Conservation (phyloP, 768 basidiomycete genomes). For the Astraeus odoratus region DNA sequence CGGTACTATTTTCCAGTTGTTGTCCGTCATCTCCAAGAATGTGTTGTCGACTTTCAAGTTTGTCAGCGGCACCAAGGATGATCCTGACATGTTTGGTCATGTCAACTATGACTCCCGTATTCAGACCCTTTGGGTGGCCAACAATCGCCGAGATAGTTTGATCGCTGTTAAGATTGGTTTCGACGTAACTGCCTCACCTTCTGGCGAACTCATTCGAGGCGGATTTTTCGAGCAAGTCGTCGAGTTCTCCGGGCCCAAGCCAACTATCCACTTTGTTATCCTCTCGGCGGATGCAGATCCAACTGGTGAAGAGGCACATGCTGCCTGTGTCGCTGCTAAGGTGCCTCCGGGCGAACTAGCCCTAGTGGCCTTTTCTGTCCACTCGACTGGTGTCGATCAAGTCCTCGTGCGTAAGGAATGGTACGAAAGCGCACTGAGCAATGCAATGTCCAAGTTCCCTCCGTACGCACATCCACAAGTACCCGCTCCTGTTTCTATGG, state of each 20-base stretch:
- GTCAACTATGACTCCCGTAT: conserved; percentile 80
- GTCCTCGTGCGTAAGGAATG: conserved; percentile 81
- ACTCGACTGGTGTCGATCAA: conserved; percentile 84
- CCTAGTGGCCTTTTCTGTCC: conserved; percentile 83
- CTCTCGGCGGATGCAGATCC: conserved; percentile 81
- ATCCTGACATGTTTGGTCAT: conserved; percentile 84
- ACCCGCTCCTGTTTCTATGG: conserved; percentile 15
- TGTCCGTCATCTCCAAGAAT: conserved; percentile 66
- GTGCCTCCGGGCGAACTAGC: conserved; percentile 70
- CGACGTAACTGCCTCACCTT: conserved; percentile 48
- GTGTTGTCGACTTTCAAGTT: conserved; percentile 78
- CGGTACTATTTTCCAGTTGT: conserved; percentile 77
- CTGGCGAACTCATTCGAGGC: conserved; percentile 55
- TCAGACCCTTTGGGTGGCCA: conserved; percentile 84
- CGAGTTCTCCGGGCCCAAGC: conserved; percentile 77
- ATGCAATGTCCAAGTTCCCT: conserved; percentile 59
- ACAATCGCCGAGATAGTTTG: conserved; percentile 77
- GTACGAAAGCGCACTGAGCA: conserved; percentile 62
- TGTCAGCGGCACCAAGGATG: conserved; percentile 60
- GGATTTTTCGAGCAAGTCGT: conserved; percentile 75
- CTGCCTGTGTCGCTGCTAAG: conserved; percentile 79
- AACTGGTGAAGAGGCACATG: conserved; percentile 73
- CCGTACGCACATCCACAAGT: conserved; percentile 30
- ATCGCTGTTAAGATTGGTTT: conserved; percentile 72
- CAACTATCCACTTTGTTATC: conserved; percentile 86